These are phyloP conservation scores for Pachysolen tannophilus DNA, from an alignment of 805 yeast species.

Conservation along the genomic window DNA sequence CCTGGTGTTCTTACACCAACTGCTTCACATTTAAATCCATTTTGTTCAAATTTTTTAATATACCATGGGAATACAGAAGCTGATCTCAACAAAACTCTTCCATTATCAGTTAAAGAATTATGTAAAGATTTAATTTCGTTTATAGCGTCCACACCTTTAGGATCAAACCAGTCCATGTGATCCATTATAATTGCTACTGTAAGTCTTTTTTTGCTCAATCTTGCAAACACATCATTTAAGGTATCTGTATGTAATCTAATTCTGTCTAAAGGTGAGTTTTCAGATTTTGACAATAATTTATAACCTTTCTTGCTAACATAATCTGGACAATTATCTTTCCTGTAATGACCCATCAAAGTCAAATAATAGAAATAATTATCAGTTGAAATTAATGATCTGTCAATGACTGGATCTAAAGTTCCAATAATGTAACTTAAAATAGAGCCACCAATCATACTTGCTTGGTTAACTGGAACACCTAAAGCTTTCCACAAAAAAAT, in stretches of 20 bases:
- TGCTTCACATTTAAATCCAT: constrained; percentile 61
- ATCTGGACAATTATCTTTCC: constrained; percentile 63
- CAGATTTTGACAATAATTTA: constrained; percentile 33
- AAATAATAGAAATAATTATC: constrained; percentile 79
- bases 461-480: constrained; percentile 86
- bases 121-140: constrained; percentile 59
- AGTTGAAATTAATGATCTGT: constrained; percentile 50
- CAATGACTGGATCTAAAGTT: constrained; percentile 70
- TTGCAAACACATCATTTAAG: constrained; percentile 63
- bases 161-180: constrained; percentile 89
- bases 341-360: constrained; percentile 53
- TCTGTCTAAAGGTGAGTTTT: constrained; percentile 47
- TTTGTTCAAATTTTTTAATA: constrained; percentile 53
- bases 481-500: constrained; percentile 82
- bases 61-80: constrained; percentile 77
- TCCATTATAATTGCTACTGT: constrained; percentile 82
- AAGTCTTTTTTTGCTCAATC: constrained; percentile 53
- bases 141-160: constrained; percentile 52
- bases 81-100: constrained; percentile 70
- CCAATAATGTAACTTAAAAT: constrained; percentile 66
- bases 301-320: constrained; percentile 58
- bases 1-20: constrained; percentile 64
- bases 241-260: constrained; percentile 77
- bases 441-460: constrained; percentile 68
- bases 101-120: constrained; percentile 55